Base-by-base conservation (phyloP, 208 protist genomes). In the Angomonas deanei region DNA sequence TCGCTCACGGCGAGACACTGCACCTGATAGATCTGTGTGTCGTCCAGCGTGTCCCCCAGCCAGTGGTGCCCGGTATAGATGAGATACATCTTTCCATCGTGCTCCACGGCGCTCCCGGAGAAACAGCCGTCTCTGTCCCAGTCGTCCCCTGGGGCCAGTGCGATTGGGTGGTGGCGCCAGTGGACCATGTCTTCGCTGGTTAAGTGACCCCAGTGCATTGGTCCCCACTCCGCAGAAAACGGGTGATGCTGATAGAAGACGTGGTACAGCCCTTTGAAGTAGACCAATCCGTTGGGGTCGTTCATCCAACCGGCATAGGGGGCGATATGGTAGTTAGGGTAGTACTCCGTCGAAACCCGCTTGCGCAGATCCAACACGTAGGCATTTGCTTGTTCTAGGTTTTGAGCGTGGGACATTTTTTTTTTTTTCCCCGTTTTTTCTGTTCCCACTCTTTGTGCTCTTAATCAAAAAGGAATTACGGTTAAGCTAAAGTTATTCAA, bases 21-120 rank as follows among this genome's bases (percentile, higher is more conserved):
- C 39, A 86, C 80, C 31, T 86, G 73, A 31, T 86, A 86, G 15
- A 86, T 80, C 33, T 86, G 75, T 11, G 46, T 66, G 26, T 66
- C 55, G 19, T 80, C 64, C 28, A 66, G 72, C 36, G 66, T 49
- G 21, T 86, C 73, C 27, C 61, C 68, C 0, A 86, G 64, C 68
- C 75, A 82, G 57, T 86, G 80, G 49, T 86, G 80, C n/a, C 80
- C 80, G 10, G 80, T 83, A 62, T 86, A 86, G 34, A 83, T 74
- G 0, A 83, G 49, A 54, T 78, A 86, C 24, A 86, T 54, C 23
- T 82, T 82, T 5, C 82, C 80, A 31, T 86, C 80, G 58, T 86
- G 54, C 5, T 66, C 68, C 1, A 86, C 62, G 0, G 76, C 61
- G 10, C 56, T 72, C 2, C 80, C 80, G 10, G 76, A 73, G 27